Conservation (phyloP, 352 stramenopile genomes). For the Paralagenidium karlingii region DNA sequence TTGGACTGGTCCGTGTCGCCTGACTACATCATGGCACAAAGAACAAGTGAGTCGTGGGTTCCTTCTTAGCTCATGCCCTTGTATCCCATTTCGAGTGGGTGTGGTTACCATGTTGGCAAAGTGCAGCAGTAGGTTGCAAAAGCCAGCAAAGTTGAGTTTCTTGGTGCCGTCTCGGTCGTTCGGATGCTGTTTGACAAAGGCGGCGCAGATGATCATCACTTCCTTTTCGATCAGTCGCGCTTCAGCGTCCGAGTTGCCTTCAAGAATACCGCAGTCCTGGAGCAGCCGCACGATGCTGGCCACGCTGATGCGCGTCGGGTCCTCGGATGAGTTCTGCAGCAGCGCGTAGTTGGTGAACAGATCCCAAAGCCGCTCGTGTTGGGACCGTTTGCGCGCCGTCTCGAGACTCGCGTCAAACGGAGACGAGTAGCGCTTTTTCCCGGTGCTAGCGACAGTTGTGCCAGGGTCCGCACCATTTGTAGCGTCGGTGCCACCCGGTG, state of each 20-base stretch:
- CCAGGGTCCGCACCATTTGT: no score
- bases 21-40: slow-evolving; percentile 16
- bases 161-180: slow-evolving; percentile 43
- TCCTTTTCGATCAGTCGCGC: slow-evolving; percentile 60
- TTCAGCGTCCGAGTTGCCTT: slow-evolving; percentile 27
- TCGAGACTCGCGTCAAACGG: slow-evolving; percentile 52
- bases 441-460: no score
- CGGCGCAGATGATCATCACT: slow-evolving; percentile 62
- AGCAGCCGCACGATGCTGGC: slow-evolving; percentile 58
- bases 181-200: slow-evolving; percentile 45
- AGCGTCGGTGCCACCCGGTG: no score
- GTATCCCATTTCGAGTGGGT: neutral
- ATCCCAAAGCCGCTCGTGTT: slow-evolving; percentile 67
- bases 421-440: no score
- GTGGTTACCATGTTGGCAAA: slow-evolving; percentile 56
- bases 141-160: slow-evolving; percentile 57
- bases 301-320: slow-evolving; percentile 58
- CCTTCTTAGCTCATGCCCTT: neutral
- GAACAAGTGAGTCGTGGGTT: no score
- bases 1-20: slow-evolving; percentile 31
- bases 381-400: slow-evolving; percentile 27
- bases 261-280: slow-evolving; percentile 64
- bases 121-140: slow-evolving; percentile 48
- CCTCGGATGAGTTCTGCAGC: slow-evolving; percentile 64
- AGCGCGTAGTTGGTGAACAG: slow-evolving; percentile 65